Percentiles rank a stretch among this genome's conserved stretches.
These are phyloP conservation scores for Colletotrichum godetiae DNA, from an alignment of 2,329 filamentous ascomycete genomes.

Conservation along the genomic window DNA sequence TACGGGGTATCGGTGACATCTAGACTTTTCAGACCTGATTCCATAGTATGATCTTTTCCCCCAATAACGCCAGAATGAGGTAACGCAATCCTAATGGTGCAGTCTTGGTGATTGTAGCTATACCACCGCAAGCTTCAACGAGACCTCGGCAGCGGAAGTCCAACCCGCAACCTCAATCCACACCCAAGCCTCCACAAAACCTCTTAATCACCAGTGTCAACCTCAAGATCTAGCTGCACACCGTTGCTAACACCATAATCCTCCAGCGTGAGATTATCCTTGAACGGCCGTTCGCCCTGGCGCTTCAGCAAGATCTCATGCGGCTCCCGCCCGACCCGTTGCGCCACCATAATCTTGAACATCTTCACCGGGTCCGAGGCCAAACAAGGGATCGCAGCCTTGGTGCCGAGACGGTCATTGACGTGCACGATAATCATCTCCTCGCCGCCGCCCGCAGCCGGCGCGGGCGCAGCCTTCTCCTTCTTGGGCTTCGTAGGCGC, in stretches of 20 bases:
- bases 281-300: conserved; percentile 93
- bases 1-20: conserved; percentile 23
- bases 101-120: neutral
- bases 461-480: conserved; percentile 43
- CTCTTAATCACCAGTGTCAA: conserved; percentile 68
- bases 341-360: conserved; percentile 92
- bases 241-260: conserved; percentile 97
- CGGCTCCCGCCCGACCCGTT: conserved; percentile 86
- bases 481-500: conserved; percentile 42
- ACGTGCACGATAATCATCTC: conserved; percentile 95
- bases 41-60: conserved; percentile 1
- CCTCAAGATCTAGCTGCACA: conserved; percentile 74
- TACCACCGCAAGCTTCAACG: neutral
- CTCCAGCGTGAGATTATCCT: conserved; percentile 86
- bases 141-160: neutral
- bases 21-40: neutral
- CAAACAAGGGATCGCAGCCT: conserved; percentile 90
- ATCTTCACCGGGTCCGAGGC: conserved; percentile 85
- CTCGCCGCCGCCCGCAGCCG: conserved; percentile 61
- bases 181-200: neutral
- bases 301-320: conserved; percentile 93
- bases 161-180: neutral
- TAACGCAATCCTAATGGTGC: neutral
- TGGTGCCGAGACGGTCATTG: conserved; percentile 96
- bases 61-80: conserved; percentile 17